Base-by-base conservation (phyloP, 176 grass and related monocot species). In the Musa acuminata region DNA sequence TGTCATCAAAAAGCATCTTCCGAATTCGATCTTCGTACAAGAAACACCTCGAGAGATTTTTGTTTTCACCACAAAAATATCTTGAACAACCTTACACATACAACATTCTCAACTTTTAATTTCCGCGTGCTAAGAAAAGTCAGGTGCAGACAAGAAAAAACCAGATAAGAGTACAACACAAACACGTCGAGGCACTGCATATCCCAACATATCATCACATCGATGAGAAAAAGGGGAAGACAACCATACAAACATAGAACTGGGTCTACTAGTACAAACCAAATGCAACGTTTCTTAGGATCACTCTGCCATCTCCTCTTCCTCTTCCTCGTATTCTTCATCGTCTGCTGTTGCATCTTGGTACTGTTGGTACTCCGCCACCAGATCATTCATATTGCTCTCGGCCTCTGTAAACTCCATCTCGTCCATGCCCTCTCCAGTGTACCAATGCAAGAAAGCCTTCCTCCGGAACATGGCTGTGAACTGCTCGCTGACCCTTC, bases 371-470 rank as follows among this genome's bases (percentile, higher is more conserved):
- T 72, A 72, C 69, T 72, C 69, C 2, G 69, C 69, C 8, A 72
- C 69, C 49, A 72, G 69, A 72, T 72, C 69, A 6, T 72, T 72
- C 69, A 72, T 72, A 8, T 72, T 72, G 69, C 69, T 72, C 69
- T 72, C 69, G 1, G 69, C 69, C 50, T 72, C 69, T 0, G 69
- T 72, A 13, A 72, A 72, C 51, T 92, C 93, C 89, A 97, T 97
- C 87, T 97, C 89, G 0, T 96, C 93, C 93, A 96, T 96, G 19
- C 93, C 93, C 74, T 96, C 89, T 0, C 93, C 93, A 0, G 93
- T 96, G 83, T 96, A 96, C 93, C 93, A 96, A 20, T 96, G 93
- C 72, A 96, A 87, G 84, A 92, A 96, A 27, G 93, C 93, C 85
- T 96, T 96, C 72, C 93, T 87, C 90, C 85, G 88, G 82, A 97